These are phyloP conservation scores for Calonectria honghensis DNA, from an alignment of 2,329 filamentous ascomycete species.

Conservation along the genomic window DNA sequence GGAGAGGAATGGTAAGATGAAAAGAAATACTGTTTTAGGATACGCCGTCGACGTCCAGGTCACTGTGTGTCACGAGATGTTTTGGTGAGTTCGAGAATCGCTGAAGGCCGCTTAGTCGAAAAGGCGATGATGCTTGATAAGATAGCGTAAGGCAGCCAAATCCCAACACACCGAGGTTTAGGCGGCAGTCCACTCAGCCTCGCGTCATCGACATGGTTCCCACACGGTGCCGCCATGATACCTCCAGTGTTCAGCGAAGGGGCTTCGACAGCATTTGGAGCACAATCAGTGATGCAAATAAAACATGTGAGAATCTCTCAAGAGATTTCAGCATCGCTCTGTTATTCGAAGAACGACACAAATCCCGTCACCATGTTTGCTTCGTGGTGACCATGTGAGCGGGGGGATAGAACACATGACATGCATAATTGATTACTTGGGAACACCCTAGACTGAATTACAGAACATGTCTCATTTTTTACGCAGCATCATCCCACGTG, in stretches of 20 bases:
- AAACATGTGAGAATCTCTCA: too few species aligned
- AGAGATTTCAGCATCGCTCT: neutral
- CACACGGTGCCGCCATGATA: slow-evolving; percentile 30
- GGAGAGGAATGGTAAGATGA: slow-evolving; percentile 18
- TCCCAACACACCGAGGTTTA: slow-evolving; percentile 52
- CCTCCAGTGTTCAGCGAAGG: neutral
- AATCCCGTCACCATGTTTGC: neutral
- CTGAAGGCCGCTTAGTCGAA: slow-evolving; percentile 48
- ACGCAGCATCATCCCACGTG: neutral
- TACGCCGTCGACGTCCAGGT: neutral
- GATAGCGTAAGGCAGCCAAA: slow-evolving; percentile 55
- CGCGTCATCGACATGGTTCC: slow-evolving; percentile 35
- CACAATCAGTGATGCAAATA: neutral
- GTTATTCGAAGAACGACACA: neutral
- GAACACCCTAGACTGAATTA: neutral
- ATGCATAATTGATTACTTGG: neutral
- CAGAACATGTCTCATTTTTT: neutral
- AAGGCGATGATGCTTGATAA: slow-evolving; percentile 57
- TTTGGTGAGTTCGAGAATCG: slow-evolving; percentile 42
- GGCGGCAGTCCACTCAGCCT: slow-evolving; percentile 43
- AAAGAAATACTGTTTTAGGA: neutral
- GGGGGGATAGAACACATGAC: neutral
- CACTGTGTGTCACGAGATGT: slow-evolving; percentile 37
- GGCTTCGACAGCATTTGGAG: neutral
- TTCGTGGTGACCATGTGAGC: neutral